Base-by-base conservation (phyloP, 371 early-diverging fungal species). In the Mortierella sp. region DNA sequence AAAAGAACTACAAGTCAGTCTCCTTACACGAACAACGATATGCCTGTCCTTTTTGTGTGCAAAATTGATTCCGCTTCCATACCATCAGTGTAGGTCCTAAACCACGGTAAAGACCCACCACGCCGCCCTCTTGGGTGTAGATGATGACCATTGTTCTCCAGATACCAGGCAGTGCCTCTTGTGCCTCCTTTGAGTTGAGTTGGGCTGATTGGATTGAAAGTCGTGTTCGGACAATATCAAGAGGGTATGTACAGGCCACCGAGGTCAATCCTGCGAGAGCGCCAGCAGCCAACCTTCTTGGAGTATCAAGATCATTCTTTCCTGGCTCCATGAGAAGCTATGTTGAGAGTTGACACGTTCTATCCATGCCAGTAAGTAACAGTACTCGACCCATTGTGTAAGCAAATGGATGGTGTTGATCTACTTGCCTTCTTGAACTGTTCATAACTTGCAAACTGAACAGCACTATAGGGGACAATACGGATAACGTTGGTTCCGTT, bases 401-500 rank as follows among this genome's bases (percentile, higher is more conserved):
- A 28, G 6, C 17, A 19, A 41, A 40, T 19, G 34, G 21, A 57
- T 13, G 48, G 28, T 12, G 27, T 29, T 45, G 17, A 10, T 3
- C 47, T 19, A 4, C 71, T 51, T 60, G 88, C 82, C 45, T 72
- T 69, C 76, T 92, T 93, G 66, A 81, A 85, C 57, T 89, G 88
- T 61, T 96, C 96, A 66, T 91, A 95, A 25, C 92, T 87, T 29
- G 93, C 94, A 80, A 96, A 96, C 79, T 96, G 96, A 19, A 94
- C 89, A 3, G 88, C 95, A 79, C 86, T 92, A 71, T 97, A 95
- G 7, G 97, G 97, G 0, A 95, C 85, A 65, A 97, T 96, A 34
- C 96, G 92, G 63, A 96, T 83, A 28, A 95, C 91, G 56, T 96
- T 96, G 49, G 96, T 91, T 17, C 96, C 96, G 77, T 97, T 97